These are phyloP conservation scores for Magnolia kwangsiensis DNA, from an alignment of 164 flowering plant genomes.

Conservation along the genomic window DNA sequence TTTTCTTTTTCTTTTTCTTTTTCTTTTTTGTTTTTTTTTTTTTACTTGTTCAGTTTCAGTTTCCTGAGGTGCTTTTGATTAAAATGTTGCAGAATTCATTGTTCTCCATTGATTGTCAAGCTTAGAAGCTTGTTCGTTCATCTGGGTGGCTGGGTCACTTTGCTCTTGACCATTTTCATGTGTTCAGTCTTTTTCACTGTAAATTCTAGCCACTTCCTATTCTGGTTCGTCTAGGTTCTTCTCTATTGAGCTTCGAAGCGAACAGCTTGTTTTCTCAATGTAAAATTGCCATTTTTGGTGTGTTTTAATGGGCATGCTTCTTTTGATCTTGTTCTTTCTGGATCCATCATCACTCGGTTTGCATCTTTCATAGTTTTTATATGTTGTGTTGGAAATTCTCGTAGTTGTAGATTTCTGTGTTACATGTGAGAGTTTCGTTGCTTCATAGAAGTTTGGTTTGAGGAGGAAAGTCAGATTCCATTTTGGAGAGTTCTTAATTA, in stretches of 20 bases:
- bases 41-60: too few relatives aligned
- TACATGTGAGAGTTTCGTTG: constrained; percentile 1
- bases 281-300: neutral
- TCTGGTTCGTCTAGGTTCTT: neutral
- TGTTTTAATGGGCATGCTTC: neutral
- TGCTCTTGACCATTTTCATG: neutral
- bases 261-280: neutral
- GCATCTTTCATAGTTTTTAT: neutral
- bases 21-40: too few relatives aligned
- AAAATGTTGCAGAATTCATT: too few relatives aligned
- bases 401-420: neutral
- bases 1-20: too few relatives aligned
- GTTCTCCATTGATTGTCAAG: neutral
- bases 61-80: too few relatives aligned
- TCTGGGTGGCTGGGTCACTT: neutral
- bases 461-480: neutral
- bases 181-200: constrained; percentile 1
- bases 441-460: constrained; percentile 6
- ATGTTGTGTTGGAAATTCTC: neutral
- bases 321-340: neutral
- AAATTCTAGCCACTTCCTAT: neutral
- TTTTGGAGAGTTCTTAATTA: neutral
- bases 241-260: neutral
- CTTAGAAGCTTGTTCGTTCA: neutral
- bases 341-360: neutral